Conservation (phyloP, 371 early-diverging fungal genomes). For the Apophysomyces trapeziformis region DNA sequence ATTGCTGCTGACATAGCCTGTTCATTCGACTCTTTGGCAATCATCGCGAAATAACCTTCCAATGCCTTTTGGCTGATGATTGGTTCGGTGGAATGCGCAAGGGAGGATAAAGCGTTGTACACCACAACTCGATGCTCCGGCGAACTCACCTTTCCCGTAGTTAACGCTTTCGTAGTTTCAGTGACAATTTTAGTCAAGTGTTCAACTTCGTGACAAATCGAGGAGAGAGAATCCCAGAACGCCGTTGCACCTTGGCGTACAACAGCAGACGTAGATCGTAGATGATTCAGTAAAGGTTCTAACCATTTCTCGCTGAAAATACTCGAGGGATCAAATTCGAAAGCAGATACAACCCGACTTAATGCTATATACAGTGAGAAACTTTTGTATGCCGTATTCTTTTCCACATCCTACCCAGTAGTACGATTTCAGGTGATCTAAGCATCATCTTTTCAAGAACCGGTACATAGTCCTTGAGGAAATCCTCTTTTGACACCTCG, state of each 20-base stretch:
- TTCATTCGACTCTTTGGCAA: constrained; percentile 82
- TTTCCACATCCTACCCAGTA: constrained; percentile 54
- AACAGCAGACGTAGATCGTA: constrained; percentile 70
- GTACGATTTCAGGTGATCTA: constrained; percentile 86
- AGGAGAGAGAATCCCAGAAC: constrained; percentile 62
- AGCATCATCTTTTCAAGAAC: constrained; percentile 78
- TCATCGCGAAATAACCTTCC: constrained; percentile 65
- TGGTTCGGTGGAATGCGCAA: constrained; percentile 54
- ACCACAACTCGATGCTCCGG: constrained; percentile 71
- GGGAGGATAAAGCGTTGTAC: constrained; percentile 57
- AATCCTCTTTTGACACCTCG: constrained; percentile 56
- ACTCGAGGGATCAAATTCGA: constrained; percentile 66
- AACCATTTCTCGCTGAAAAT: constrained; percentile 69
- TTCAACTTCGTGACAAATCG: constrained; percentile 50
- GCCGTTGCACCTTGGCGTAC: constrained; percentile 60
- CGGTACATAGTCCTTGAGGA: constrained; percentile 57
- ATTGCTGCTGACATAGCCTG: constrained; percentile 67
- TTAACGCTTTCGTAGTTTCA: constrained; percentile 58
- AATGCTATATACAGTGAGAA: constrained; percentile 44
- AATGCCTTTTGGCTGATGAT: constrained; percentile 65
- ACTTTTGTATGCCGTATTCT: neutral
- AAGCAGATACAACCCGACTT: constrained; percentile 46
- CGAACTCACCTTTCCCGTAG: constrained; percentile 61
- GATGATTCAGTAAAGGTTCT: constrained; percentile 66
- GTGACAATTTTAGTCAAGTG: constrained; percentile 65